Evolutionary conservation across 768 basidiomycete species (phyloP).

Genomic region (Cystofilobasidium capitatum): DNA sequence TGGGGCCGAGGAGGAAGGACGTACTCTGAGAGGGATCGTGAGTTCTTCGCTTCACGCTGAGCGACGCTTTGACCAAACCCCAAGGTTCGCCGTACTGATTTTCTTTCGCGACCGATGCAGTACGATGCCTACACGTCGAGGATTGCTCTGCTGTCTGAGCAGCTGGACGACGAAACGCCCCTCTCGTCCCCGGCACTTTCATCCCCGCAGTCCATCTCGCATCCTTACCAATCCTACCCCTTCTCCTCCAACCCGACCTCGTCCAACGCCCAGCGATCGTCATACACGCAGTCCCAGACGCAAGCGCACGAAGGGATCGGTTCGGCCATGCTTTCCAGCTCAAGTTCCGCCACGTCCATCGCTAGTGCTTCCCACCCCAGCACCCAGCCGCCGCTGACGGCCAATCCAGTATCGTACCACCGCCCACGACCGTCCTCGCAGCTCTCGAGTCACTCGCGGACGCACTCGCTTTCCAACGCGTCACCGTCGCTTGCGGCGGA

Average conservation of each 20-base stretch:
- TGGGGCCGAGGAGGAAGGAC: constrained; percentile 2
- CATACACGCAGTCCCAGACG: background rate
- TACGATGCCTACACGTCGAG: constrained; percentile 14
- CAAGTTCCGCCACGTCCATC: background rate
- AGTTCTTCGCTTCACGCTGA: background rate
- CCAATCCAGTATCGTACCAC: background rate
- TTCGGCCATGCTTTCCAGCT: background rate
- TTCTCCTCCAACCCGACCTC: background rate
- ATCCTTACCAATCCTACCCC: background rate
- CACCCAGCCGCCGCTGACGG: background rate
- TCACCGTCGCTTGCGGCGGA: background rate
- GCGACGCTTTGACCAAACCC: no score
- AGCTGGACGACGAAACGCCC: background rate
- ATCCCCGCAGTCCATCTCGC: background rate
- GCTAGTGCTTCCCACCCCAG: background rate
- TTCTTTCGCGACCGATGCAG: background rate
- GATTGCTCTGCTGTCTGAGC: background rate
- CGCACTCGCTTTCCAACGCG: background rate
- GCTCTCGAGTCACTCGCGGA: background rate
- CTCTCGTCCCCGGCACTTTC: background rate
- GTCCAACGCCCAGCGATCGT: background rate
- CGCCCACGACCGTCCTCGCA: background rate
- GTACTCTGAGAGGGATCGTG: constrained; percentile 7
- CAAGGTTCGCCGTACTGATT: no score
- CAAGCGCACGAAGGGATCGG: background rate